Percentiles rank a stretch among this genome's conserved stretches.
These are phyloP conservation scores for Dioscorea alata DNA, from an alignment of 106 monocot species.

Conservation along the genomic window DNA sequence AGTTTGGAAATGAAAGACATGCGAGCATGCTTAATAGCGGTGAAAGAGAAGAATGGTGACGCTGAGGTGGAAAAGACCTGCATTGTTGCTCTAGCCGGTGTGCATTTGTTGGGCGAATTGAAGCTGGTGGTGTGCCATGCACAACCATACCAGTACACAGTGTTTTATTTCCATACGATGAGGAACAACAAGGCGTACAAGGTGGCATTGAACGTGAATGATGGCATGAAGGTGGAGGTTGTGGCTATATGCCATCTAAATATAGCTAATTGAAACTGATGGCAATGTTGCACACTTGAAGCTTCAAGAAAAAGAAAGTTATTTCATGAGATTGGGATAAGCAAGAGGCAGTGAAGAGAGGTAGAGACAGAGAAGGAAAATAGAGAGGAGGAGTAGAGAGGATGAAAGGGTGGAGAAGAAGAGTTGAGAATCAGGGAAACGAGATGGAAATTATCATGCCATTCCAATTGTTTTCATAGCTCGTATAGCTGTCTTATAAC, in stretches of 20 bases:
- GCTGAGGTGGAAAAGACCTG: slow-evolving; percentile 25
- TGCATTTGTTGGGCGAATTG: slow-evolving; percentile 9
- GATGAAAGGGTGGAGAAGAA: too few species aligned
- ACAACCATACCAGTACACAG: slow-evolving; percentile 56
- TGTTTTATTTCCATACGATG: slow-evolving; percentile 61
- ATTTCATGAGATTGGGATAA: too few species aligned
- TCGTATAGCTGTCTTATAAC: too few species aligned
- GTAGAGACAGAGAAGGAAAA: too few species aligned
- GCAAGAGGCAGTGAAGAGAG: too few species aligned
- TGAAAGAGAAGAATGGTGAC: neutral
- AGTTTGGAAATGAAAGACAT: slow-evolving; percentile 28
- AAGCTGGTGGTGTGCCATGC: slow-evolving; percentile 55
- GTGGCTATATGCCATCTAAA: slow-evolving; percentile 60
- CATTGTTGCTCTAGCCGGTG: slow-evolving; percentile 13
- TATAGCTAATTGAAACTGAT: slow-evolving; percentile 33
- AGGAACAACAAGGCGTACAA: slow-evolving; percentile 22
- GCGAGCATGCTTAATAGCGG: slow-evolving; percentile 25
- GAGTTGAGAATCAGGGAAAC: too few species aligned
- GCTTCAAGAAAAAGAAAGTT: too few species aligned
- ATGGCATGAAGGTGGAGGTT: slow-evolving; percentile 44
- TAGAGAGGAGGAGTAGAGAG: too few species aligned
- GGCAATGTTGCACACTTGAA: too few species aligned
- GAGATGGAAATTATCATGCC: too few species aligned
- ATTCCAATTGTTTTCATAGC: too few species aligned
- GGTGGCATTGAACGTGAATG: slow-evolving; percentile 35